Evolutionary conservation across 2,329 filamentous ascomycete genomes (phyloP), one percentile per base, ranked within the genome.

Genomic region (Fusarium sp.): DNA sequence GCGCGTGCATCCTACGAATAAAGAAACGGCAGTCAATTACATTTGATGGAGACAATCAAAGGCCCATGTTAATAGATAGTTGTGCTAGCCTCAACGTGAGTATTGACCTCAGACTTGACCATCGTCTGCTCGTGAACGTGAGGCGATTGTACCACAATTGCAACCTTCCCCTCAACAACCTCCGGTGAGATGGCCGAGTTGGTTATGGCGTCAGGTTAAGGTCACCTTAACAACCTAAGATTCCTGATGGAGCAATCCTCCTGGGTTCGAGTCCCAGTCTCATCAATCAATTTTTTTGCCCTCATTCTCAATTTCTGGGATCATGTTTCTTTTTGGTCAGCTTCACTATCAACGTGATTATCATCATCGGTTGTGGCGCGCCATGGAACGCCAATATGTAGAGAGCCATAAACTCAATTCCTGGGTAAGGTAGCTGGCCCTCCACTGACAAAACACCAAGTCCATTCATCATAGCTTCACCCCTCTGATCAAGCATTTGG

Each of bases 191-290:
- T 77, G 75, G 75, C 75, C 75, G 75, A 77, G 75, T 77, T 77
- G 75, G 75, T 77, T 77, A 77, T 77, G 75, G 75, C 75, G 75
- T 67, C 75, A 77, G 75, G 75, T 77, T 77, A 77, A 77, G 75
- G 75, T 77, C 14, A 75, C 75, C 73, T 77, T 75, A 73, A 74
- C 71, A 74, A 44, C 66, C 71, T 62, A 67, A 64, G 22, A 53
- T 73, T 77, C 75, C 75, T 77, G 75, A 62, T 77, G 75, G 75
- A 77, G 75, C 75, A 77, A 77, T 77, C 75, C 75, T 77, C 75
- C 75, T 77, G 75, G 75, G 75, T 77, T 77, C 75, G 75, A 77
- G 67, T 77, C 75, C 75, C 75, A 77, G 75, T 77, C 75, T 77
- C 71, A 77, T 77, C 75, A 77, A 2, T 29, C 24, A 8, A 56